Evolutionary conservation across 2,329 filamentous ascomycete species (phyloP).

Genomic region (Aspergillus brunneoviolaceus): DNA sequence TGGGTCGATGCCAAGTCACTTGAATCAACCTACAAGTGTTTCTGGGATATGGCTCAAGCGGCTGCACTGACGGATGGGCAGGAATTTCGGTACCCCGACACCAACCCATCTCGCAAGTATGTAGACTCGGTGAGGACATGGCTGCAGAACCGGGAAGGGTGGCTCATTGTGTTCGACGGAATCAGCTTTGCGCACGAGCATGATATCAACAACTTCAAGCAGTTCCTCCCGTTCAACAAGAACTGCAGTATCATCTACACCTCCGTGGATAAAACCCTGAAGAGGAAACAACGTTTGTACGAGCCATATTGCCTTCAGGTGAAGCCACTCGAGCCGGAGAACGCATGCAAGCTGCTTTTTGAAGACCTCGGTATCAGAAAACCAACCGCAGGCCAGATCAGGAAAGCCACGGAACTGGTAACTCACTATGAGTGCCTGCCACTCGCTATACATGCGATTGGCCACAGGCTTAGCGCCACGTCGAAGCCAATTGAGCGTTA

Average conservation of each 20-base stretch:
- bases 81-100: conserved; percentile 38
- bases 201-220: conserved; percentile 50
- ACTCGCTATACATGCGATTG: conserved; percentile 66
- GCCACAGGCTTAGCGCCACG: conserved; percentile 61
- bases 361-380: conserved; percentile 61
- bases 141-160: conserved; percentile 62
- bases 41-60: conserved; percentile 64
- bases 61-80: conserved; percentile 51
- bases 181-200: conserved; percentile 60
- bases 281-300: conserved; percentile 58
- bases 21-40: conserved; percentile 60
- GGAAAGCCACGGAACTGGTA: conserved; percentile 62
- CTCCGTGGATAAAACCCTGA: conserved; percentile 60
- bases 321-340: conserved; percentile 53
- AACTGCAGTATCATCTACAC: conserved; percentile 68
- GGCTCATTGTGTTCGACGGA: conserved; percentile 68
- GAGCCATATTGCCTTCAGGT: conserved; percentile 60
- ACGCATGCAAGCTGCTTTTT: conserved; percentile 62
- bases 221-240: conserved; percentile 64
- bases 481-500: conserved; percentile 63
- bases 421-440: conserved; percentile 64
- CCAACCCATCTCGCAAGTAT: conserved; percentile 48
- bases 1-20: conserved; percentile 66
- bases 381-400: conserved; percentile 56
- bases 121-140: conserved; percentile 60